Conservation (phyloP, 1,139 yeast genomes). For the Debaryomyces robertsiae region DNA sequence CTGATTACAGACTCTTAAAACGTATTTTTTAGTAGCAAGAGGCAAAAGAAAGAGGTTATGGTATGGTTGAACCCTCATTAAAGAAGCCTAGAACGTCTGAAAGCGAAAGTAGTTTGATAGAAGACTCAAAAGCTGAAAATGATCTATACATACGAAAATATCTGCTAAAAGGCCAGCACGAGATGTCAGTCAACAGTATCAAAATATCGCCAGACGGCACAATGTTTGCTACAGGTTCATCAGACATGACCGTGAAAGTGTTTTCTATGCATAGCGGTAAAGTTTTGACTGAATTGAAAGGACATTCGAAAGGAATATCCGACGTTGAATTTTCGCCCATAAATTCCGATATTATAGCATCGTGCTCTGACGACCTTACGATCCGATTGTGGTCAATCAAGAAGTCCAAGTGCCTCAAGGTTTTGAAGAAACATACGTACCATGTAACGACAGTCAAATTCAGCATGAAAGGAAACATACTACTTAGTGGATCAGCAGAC, state of each 20-base stretch:
- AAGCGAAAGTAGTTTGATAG: background rate
- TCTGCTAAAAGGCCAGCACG: constrained; percentile 7
- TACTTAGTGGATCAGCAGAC: constrained; percentile 85
- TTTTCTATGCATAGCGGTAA: constrained; percentile 23
- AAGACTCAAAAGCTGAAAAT: background rate
- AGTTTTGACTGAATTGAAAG: constrained; percentile 44
- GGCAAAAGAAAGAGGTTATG: background rate
- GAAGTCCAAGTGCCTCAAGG: constrained; percentile 54
- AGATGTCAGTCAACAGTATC: constrained; percentile 39
- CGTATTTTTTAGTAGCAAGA: too few relatives aligned
- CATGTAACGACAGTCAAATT: constrained; percentile 77
- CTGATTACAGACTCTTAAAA: too few relatives aligned
- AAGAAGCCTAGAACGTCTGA: constrained; percentile 9
- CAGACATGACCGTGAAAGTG: constrained; percentile 32
- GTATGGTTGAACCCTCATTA: constrained; percentile 12
- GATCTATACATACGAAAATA: constrained; percentile 12
- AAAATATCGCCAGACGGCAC: constrained; percentile 69
- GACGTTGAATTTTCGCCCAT: constrained; percentile 74
- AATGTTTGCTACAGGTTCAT: constrained; percentile 58
- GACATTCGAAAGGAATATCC: constrained; percentile 71
- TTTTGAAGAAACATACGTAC: constrained; percentile 80
- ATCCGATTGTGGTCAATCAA: constrained; percentile 71
- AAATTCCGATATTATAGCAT: constrained; percentile 71
- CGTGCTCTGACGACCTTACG: constrained; percentile 86
- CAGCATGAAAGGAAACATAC: constrained; percentile 72